Base-by-base conservation (phyloP, 805 yeast genomes). In the Brettanomyces sp. region DNA sequence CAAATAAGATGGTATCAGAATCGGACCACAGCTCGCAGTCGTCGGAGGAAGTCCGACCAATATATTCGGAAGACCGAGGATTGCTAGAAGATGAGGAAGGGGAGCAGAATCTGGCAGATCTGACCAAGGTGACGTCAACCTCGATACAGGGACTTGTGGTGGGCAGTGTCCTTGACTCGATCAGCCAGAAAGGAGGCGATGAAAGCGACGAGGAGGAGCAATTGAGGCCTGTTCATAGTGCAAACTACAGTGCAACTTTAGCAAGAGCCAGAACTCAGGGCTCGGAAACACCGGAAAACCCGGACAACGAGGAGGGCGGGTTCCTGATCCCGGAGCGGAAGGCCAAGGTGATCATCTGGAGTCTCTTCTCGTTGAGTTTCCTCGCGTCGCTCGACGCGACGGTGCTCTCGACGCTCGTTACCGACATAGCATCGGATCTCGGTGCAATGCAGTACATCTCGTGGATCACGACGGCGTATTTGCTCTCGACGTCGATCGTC, bases 401-500 rank as follows among this genome's bases (percentile, higher is more conserved):
- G 0, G 74, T 83, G 24, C 81, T 83, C 18, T 74, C 88, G 0
- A 82, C 89, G 1, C 62, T 82, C 23, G 64, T 82, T 53, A 70
- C 85, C 2, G 73, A 74, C 25, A 82, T 83, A 45, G 85, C 88
- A 1, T 79, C 86, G 1, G 88, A 82, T 53, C 72, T 83, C 54
- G 66, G 81, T 51, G 81, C 80, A 0, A 66, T 82, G 39, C 77
- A 79, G 4, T 74, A 74, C 50, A 71, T 82, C 25, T 74, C 87
- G n/a, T 82, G 88, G 87, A 79, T 83, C 24, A 89, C 86, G 2
- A 79, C 87, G 0, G 74, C 86, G 0, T 83, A 83, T 54, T 63
- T 83, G 39, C 63, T 83, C 39, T 76, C 88, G 1, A 76, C 81
- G 41, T 79, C 89, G 0, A 83, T 86, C 2, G 79, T 81, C 57